Base-by-base conservation (phyloP, 2,329 filamentous ascomycete genomes). In the Magnaporthiopsis incrustans region DNA sequence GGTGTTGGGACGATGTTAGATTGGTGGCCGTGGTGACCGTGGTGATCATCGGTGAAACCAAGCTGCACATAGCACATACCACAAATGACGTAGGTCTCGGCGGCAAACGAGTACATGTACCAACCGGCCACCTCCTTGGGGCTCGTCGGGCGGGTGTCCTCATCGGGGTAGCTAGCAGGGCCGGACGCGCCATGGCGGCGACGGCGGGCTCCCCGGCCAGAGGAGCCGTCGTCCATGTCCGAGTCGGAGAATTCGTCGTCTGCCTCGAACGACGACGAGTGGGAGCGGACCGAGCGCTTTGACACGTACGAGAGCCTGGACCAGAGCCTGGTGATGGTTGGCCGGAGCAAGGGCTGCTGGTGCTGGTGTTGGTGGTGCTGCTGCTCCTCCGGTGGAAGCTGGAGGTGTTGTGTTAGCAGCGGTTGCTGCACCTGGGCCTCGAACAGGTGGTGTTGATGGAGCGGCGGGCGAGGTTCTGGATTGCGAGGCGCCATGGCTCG, bases 21-120 rank as follows among this genome's bases (percentile, higher is more conserved):
- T 57, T 26, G 56, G n/a, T 18, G 12, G 2, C 56, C 26, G 26
- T 30, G 6, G 3, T 57, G 56, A 10, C 4, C 4, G 1, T 30
- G 6, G 3, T 57, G 56, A 10, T 1, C 4, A 1, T 26, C 14
- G 14, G 35, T 38, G 11, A 38, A 38, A 4, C 11, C 10, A 4
- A 35, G 27, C 3, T 35, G 33, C 33, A 60, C 15, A 10, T 12
- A 44, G 22, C 25, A 79, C 87, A 73, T 75, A 91, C 93, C 94
- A 75, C 95, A 98, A 64, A 98, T 91, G 22, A 96, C 91, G 75
- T 97, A 98, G 63, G 96, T 94, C 78, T 99, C 95, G 26, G 94
- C 92, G 30, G 95, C 95, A 82, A 96, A 98, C 57, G 90, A 90
- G 79, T 98, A 98, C 74, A 89, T 89, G 77, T 98, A 99, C 91